phyloP scores from a whole-genome alignment of 1,139 yeast genomes.

The Geotrichum bryndzae region DNA sequence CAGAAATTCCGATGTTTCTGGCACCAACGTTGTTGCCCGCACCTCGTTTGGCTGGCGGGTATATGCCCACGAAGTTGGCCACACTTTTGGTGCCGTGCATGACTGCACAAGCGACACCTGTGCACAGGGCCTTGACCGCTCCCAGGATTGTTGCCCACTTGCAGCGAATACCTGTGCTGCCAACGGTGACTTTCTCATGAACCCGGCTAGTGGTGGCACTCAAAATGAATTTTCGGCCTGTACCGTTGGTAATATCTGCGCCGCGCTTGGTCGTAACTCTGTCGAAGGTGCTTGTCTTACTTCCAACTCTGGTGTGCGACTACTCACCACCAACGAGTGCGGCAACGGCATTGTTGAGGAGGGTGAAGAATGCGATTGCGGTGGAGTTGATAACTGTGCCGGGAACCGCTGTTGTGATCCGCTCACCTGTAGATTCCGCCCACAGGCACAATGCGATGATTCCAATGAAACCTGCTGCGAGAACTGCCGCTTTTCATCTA shows the following conservation, averaged over 20 bases:
- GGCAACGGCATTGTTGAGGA: conserved; percentile 41
- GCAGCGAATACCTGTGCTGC: conserved; percentile 32
- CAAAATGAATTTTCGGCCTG: conserved; percentile 35
- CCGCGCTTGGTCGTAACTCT: conserved; percentile 30
- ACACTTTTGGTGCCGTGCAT: conserved; percentile 41
- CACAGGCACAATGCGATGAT: conserved; percentile 35
- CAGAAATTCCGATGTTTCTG: conserved; percentile 28
- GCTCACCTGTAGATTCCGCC: conserved; percentile 32
- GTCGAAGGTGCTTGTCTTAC: conserved; percentile 35
- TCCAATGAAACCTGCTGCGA: conserved; percentile 34
- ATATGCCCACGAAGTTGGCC: conserved; percentile 40
- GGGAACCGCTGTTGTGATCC: conserved; percentile 37
- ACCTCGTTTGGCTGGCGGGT: conserved; percentile 36
- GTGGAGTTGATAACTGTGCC: conserved; percentile 32
- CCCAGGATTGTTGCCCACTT: conserved; percentile 37
- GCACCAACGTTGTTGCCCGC: conserved; percentile 36
- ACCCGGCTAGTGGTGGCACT: conserved; percentile 33
- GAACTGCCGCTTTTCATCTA: conserved; percentile 32
- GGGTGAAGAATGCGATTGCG: conserved; percentile 41
- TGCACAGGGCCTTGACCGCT: conserved; percentile 25
- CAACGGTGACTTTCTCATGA: conserved; percentile 36
- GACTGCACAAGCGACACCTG: conserved; percentile 39
- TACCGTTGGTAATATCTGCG: conserved; percentile 37
- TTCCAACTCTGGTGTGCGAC: conserved; percentile 32
- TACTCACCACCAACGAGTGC: conserved; percentile 34